Evolutionary conservation across 2,329 filamentous ascomycete genomes (phyloP).

Genomic region (Zasmidium citrigriseum): DNA sequence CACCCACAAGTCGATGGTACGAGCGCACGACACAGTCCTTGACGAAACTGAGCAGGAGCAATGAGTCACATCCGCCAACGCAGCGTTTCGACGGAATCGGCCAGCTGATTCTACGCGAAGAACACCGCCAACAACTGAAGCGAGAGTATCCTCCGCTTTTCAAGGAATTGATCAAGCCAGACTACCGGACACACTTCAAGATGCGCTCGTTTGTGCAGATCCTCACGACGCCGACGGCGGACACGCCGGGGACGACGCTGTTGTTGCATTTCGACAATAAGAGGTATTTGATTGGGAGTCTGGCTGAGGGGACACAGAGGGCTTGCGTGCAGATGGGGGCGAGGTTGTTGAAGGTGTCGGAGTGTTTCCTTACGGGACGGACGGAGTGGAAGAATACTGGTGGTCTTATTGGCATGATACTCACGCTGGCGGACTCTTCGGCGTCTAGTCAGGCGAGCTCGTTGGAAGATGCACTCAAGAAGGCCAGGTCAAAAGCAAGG

Average conservation of each 20-base stretch:
- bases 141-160: neutral
- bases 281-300: slow-evolving; percentile 81
- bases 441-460: slow-evolving; percentile 49
- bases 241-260: slow-evolving; percentile 79
- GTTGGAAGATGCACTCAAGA: slow-evolving; percentile 42
- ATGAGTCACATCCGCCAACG: neutral
- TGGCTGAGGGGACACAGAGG: slow-evolving; percentile 83
- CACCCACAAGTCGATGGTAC: slow-evolving; percentile 12
- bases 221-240: slow-evolving; percentile 78
- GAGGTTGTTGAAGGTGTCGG: slow-evolving; percentile 64
- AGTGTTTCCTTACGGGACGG: slow-evolving; percentile 80
- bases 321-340: slow-evolving; percentile 69
- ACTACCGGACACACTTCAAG: slow-evolving; percentile 2
- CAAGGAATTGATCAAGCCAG: slow-evolving; percentile 10
- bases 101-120: neutral
- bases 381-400: slow-evolving; percentile 76
- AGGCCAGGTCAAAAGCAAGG: slow-evolving; percentile 36
- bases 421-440: slow-evolving; percentile 75
- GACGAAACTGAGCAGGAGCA: neutral
- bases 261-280: slow-evolving; percentile 78
- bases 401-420: slow-evolving; percentile 79
- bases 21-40: neutral
- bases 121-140: neutral
- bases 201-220: slow-evolving; percentile 79
- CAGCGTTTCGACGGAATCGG: neutral